Conservation (phyloP, 257 asterid species). For the Leptodermis oblonga region DNA sequence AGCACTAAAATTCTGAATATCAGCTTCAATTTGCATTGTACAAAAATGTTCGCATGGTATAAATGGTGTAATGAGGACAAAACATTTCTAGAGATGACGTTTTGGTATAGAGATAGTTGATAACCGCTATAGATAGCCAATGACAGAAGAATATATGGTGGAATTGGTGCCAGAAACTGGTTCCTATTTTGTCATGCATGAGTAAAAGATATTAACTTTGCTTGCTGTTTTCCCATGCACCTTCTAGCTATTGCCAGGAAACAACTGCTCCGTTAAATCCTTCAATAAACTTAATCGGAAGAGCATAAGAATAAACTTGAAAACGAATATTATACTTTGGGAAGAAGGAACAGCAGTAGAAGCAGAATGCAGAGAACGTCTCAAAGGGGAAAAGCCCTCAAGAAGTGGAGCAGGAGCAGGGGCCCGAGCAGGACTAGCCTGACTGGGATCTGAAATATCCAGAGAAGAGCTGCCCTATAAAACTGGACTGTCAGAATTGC, state of each 20-base stretch:
- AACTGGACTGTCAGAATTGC: constrained; percentile 3
- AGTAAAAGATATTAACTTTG: not conserved
- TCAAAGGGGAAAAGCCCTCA: not conserved
- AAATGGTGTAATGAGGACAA: not conserved
- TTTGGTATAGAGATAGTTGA: not conserved
- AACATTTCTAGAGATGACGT: not conserved
- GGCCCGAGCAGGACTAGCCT: not conserved
- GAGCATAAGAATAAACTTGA: not conserved
- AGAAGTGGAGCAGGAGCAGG: not conserved
- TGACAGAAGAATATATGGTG: not conserved
- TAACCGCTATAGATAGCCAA: not conserved
- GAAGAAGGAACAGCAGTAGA: not conserved
- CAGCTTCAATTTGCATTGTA: not conserved
- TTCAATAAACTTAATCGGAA: too few relatives aligned
- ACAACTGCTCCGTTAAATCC: not conserved
- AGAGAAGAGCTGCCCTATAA: not conserved
- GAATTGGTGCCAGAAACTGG: not conserved
- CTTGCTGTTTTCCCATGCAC: not conserved
- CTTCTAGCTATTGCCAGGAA: not conserved
- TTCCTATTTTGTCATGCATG: not conserved
- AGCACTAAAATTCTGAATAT: not conserved
- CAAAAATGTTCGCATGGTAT: not conserved
- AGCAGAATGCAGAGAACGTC: not conserved
- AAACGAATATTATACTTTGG: not conserved
- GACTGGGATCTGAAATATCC: not conserved